These are phyloP conservation scores for Physcomitrium patens DNA, from an alignment of 225 moss, liverwort and hornwort genomes.

Conservation along the genomic window DNA sequence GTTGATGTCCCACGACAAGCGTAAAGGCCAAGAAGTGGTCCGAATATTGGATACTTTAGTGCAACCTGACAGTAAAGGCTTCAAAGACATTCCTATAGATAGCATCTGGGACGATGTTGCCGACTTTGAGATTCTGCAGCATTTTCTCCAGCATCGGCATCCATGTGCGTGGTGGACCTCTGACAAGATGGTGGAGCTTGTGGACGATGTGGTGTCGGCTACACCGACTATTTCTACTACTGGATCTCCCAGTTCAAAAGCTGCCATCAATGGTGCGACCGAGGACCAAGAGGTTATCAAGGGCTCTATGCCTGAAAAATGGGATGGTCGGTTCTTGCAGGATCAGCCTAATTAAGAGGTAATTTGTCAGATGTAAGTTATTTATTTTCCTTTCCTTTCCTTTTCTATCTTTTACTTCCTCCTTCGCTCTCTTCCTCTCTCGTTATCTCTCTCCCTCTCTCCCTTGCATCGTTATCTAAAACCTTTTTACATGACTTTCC, in stretches of 20 bases:
- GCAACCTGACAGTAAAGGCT: conserved; percentile 72
- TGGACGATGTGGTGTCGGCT: not conserved
- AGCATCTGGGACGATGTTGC: conserved; percentile 82
- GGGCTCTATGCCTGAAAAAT: not conserved
- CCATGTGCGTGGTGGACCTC: conserved; percentile 84
- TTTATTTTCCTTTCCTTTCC: not conserved
- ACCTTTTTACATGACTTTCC: too few relatives aligned
- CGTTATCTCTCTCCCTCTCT: too few relatives aligned
- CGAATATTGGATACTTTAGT: conserved; percentile 66
- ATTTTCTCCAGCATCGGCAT: conserved; percentile 68
- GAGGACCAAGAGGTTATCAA: conserved; percentile 9
- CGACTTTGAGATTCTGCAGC: conserved; percentile 74
- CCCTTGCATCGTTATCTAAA: too few relatives aligned
- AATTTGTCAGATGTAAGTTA: not conserved
- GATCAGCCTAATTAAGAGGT: conserved; percentile 29
- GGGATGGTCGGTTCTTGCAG: conserved; percentile 13
- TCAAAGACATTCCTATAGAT: conserved; percentile 78
- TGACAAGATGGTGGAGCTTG: conserved; percentile 50
- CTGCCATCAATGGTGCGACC: conserved; percentile 19
- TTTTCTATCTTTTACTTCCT: not conserved
- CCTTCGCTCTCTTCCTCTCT: not conserved
- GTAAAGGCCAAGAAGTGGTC: conserved; percentile 74
- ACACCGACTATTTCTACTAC: not conserved
- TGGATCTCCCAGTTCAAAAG: conserved; percentile 9
- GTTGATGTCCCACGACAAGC: conserved; percentile 94